Base-by-base conservation (phyloP, 176 grass and related monocot genomes). In the Hsuehochloa calcarea region DNA sequence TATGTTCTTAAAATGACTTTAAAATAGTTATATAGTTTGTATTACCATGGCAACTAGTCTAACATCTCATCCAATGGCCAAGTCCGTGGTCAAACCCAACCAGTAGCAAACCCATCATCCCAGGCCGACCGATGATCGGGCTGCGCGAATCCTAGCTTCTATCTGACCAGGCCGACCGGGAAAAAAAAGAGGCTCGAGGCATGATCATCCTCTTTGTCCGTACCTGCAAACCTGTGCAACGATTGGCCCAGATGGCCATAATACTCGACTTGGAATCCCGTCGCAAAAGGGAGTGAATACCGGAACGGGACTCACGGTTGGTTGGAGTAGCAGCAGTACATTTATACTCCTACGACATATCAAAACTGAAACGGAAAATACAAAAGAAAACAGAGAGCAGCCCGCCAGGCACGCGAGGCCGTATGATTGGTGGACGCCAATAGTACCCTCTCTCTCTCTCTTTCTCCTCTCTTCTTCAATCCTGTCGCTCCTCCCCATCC, bases 371-470 rank as follows among this genome's bases (percentile, higher is more conserved):
- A 31, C 61, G 13, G 1, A 20, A 38, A 73, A 31, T 17, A 6
- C 3, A 46, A 23, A 26, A 27, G 1, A 34, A 75, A 75, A 56
- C 26, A 51, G 27, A 74, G 47, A 31, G n/a, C 46, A 27, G 15
- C 13, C 52, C 34, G 70, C 13, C 52, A 43, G 70, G 70, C 84
- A 90, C 84, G 80, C 23, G 74, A 75, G 19, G 34, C 13, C 69
- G 27, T 54, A 75, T 84, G 85, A 90, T 87, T 84, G 80, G 85
- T 56, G 61, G 67, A 50, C 69, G 90, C 74, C 79, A 83, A 86
- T 86, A 75, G 67, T 68, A 52, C 79, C 27, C 39, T 5, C 16
- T 15, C 15, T 22, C 16, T 14, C 58, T 44, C 64, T 20, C 63
- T 50, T 56, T 22, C 63, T 46, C 62, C 31, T 64, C 45, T 14